Conservation (phyloP, 2,329 filamentous ascomycete genomes). For the Podosphaera xanthii region DNA sequence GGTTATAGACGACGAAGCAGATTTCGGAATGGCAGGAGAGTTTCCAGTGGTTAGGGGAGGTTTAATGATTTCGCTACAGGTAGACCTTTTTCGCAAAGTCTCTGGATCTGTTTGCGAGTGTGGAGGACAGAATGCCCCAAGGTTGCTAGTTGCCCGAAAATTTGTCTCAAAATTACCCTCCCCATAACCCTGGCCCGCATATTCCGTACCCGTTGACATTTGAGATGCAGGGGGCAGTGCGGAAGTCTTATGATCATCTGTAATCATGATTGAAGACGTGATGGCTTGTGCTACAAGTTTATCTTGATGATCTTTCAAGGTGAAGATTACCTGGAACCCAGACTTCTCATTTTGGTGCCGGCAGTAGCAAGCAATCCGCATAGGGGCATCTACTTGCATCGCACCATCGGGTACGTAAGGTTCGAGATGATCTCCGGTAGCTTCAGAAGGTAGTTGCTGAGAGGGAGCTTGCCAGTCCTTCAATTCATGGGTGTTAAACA, state of each 20-base stretch:
- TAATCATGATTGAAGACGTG: slow-evolving; percentile 82
- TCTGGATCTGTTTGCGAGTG: slow-evolving; percentile 42
- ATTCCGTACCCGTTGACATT: slow-evolving; percentile 17
- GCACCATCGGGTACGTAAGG: slow-evolving; percentile 31
- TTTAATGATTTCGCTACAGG: slow-evolving; percentile 16
- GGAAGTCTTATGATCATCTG: slow-evolving; percentile 90
- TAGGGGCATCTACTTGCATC: slow-evolving; percentile 63
- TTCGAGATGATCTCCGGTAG: slow-evolving; percentile 22
- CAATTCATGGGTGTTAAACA: slow-evolving; percentile 76
- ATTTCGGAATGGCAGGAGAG: slow-evolving; percentile 18
- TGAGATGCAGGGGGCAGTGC: slow-evolving; percentile 19
- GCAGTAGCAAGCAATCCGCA: slow-evolving; percentile 95
- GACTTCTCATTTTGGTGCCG: slow-evolving; percentile 84
- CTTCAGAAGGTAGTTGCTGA: slow-evolving; percentile 25
- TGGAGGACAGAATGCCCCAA: slow-evolving; percentile 29
- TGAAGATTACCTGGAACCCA: slow-evolving; percentile 86
- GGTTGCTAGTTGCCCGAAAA: slow-evolving; percentile 5
- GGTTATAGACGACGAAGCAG: slow-evolving; percentile 24
- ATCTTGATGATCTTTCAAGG: slow-evolving; percentile 60
- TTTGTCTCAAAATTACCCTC: slow-evolving; percentile 12
- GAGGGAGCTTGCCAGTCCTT: slow-evolving; percentile 56
- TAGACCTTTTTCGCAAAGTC: slow-evolving; percentile 25
- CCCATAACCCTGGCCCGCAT: slow-evolving; percentile 6
- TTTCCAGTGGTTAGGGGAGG: slow-evolving; percentile 12
- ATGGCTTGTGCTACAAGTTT: slow-evolving; percentile 65